Conservation (phyloP, 129 eudicot species). For the Ambrosia trifida region DNA sequence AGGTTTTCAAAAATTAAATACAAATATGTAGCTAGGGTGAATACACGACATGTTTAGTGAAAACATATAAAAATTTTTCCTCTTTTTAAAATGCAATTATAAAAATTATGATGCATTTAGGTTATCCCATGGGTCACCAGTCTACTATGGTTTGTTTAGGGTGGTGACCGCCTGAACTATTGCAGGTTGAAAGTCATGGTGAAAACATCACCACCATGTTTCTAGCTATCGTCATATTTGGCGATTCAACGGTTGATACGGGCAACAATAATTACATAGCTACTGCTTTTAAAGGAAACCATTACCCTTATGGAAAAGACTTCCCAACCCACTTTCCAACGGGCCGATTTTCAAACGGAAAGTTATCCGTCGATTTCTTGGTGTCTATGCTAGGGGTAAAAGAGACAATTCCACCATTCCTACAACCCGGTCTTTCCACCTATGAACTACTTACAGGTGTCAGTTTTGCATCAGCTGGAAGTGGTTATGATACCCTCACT, state of each 20-base stretch:
- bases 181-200: slow-evolving; percentile 12
- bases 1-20: too few species aligned
- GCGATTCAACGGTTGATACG: slow-evolving; percentile 46
- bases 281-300: slow-evolving; percentile 36
- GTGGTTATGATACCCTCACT: slow-evolving; percentile 66
- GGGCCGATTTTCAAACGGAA: slow-evolving; percentile 77
- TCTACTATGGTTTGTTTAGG: too few species aligned
- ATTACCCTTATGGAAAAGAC: slow-evolving; percentile 48
- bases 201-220: slow-evolving; percentile 28
- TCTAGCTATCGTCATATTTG: slow-evolving; percentile 40
- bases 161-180: too few species aligned
- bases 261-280: slow-evolving; percentile 44
- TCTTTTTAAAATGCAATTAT: too few species aligned
- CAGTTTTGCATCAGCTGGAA: slow-evolving; percentile 70
- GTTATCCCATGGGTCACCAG: too few species aligned
- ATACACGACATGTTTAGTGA: too few species aligned
- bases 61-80: too few species aligned
- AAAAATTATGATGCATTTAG: too few species aligned
- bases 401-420: slow-evolving; percentile 60
- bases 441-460: slow-evolving; percentile 65
- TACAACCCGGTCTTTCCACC: slow-evolving; percentile 49
- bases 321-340: slow-evolving; percentile 56
- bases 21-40: too few species aligned
- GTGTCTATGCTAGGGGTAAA: slow-evolving; percentile 57
- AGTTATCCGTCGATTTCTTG: slow-evolving; percentile 55